Percentiles rank a stretch among this genome's conserved stretches.
These are phyloP conservation scores for Annona cherimola DNA, from an alignment of 164 flowering plant species.

Conservation along the genomic window DNA sequence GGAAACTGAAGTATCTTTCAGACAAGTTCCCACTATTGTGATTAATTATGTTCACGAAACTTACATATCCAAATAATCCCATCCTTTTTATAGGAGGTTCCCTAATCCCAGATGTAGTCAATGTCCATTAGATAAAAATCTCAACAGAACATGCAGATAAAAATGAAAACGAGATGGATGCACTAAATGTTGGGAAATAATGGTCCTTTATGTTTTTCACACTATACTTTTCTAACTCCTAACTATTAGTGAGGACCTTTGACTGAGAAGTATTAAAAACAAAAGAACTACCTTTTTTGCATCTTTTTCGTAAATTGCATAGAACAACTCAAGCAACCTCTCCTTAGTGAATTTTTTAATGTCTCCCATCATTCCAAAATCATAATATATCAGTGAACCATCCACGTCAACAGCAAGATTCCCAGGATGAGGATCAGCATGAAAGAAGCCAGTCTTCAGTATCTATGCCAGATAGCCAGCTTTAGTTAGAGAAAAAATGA, in stretches of 20 bases:
- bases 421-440: conserved; percentile 99
- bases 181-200: too few relatives aligned
- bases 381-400: conserved; percentile 85
- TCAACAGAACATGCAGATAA: too few relatives aligned
- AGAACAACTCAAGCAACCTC: conserved; percentile 78
- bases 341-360: conserved; percentile 75
- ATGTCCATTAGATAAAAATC: too few relatives aligned
- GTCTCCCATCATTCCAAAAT: conserved; percentile 99
- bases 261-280: background rate
- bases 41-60: too few relatives aligned
- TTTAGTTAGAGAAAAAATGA: conserved; percentile 5
- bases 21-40: background rate
- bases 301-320: conserved; percentile 91
- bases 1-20: background rate
- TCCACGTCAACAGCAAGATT: conserved; percentile 88
- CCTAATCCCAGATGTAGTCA: too few relatives aligned
- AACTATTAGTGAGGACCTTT: too few relatives aligned
- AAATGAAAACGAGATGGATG: too few relatives aligned
- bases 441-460: conserved; percentile 91
- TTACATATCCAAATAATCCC: too few relatives aligned
- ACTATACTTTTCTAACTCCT: too few relatives aligned
- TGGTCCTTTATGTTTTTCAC: too few relatives aligned
- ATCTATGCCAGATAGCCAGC: conserved; percentile 38
- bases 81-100: too few relatives aligned
- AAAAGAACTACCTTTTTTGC: conserved; percentile 64